Evolutionary conservation across 352 stramenopile species (phyloP).

Genomic region (Aphanomyces euteiches): DNA sequence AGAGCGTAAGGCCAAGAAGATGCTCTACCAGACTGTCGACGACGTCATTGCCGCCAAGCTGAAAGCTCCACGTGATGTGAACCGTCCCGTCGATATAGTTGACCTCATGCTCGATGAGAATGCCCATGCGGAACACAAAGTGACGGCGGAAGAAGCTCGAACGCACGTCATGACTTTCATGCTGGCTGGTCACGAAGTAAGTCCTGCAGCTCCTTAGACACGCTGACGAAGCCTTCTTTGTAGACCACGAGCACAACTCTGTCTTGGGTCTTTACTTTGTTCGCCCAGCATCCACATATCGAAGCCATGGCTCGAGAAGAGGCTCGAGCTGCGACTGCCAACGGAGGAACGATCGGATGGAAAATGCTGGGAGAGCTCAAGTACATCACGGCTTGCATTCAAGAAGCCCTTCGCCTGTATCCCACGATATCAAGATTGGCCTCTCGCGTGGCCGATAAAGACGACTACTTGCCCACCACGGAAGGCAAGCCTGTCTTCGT

Average conservation of each 20-base stretch:
- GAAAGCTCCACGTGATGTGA: neutral
- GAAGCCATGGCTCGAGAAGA: slow-evolving; percentile 21
- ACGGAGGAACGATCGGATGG: neutral
- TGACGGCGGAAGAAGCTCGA: slow-evolving; percentile 19
- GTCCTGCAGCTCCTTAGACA: neutral
- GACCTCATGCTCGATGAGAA: slow-evolving; percentile 20
- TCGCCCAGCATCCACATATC: slow-evolving; percentile 10
- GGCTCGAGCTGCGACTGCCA: neutral
- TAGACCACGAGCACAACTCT: slow-evolving; percentile 29
- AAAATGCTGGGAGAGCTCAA: slow-evolving; percentile 16
- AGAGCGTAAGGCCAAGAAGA: slow-evolving; percentile 9
- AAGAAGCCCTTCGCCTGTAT: slow-evolving; percentile 25
- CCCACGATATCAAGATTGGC: slow-evolving; percentile 13
- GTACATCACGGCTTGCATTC: slow-evolving; percentile 24
- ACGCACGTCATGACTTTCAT: slow-evolving; percentile 23
- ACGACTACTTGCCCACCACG: slow-evolving; percentile 12
- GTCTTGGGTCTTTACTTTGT: slow-evolving; percentile 17
- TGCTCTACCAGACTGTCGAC: slow-evolving; percentile 24
- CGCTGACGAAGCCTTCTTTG: neutral
- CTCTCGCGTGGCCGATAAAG: neutral
- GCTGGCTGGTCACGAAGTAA: slow-evolving; percentile 22
- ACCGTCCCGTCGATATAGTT: neutral
- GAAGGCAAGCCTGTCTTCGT: slow-evolving; percentile 18
- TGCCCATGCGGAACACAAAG: slow-evolving; percentile 10
- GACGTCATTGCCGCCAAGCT: slow-evolving; percentile 28